Base-by-base conservation (phyloP, 2,329 filamentous ascomycete genomes). In the Phaeosphaeria sp. region DNA sequence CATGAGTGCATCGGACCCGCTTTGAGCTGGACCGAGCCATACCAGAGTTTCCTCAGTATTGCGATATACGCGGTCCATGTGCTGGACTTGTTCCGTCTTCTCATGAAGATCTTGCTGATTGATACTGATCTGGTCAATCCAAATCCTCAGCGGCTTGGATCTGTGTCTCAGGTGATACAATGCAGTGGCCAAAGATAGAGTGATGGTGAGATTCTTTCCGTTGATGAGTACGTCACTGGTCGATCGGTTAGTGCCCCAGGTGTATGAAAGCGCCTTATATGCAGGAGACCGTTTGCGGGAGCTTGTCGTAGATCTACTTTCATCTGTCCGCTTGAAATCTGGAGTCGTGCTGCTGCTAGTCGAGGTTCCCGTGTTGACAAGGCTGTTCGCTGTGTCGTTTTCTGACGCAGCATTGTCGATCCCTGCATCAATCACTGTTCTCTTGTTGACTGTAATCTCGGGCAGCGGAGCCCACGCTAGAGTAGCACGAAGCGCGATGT, bases 181-280 rank as follows among this genome's bases (percentile, higher is more conserved):
- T 13, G 48, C 48, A 2, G 30, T 23, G 20, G 27, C 30, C 20
- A 50, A 21, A 11, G 48, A 50, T 13, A 21, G 20, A 22, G 48
- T 50, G n/a, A 50, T 41, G 27, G 30, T n/a, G 18, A 50, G 33
- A 3, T 50, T 50, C 30, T 6, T 33, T n/a, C 48, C 33, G 23
- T 50, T 50, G n/a, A 50, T 20, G 13, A 15, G 21, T 6, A 50
- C 21, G 20, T 50, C 18, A n/a, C 20, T 15, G 5, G 5, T 39
- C 15, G 20, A 20, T 50, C 21, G 22, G 21, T 13, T 21, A 25
- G 22, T 18, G 15, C 48, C 48, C 30, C 33, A 50, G 18, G 48
- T 50, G 33, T 50, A 50, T 15, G 48, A 41, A 22, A 42, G 30
- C 33, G 48, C 21, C 25, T 50, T 50, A n/a, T 50, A 50, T 46